Evolutionary conservation across 2,329 filamentous ascomycete genomes (phyloP).

Genomic region (Keithomyces neogunnii): DNA sequence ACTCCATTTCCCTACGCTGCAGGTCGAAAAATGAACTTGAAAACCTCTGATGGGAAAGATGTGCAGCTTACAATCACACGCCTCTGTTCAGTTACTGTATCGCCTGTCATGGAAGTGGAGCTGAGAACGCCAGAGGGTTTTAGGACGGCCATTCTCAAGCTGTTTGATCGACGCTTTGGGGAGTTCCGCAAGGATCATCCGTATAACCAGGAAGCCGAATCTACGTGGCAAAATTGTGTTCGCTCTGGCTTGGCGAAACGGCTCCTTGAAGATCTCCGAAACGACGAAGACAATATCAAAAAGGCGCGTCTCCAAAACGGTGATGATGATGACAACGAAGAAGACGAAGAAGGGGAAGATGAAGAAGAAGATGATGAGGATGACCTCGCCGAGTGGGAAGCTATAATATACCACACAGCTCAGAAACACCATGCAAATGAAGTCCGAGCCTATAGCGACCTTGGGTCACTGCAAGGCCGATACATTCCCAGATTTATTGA

Average conservation of each 20-base stretch:
- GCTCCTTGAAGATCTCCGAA: constrained; percentile 3
- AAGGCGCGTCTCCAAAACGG: constrained; percentile 1
- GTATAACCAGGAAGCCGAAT: constrained; percentile 6
- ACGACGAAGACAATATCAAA: background rate
- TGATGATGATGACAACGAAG: background rate
- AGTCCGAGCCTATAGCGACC: constrained; percentile 6
- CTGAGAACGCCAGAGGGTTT: background rate
- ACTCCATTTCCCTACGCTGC: constrained; percentile 5
- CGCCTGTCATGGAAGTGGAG: constrained; percentile 7
- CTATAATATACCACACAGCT: constrained; percentile 6
- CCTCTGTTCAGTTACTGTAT: constrained; percentile 4
- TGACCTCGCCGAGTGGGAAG: constrained; percentile 5
- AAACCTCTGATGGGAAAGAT: constrained; percentile 1
- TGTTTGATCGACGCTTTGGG: constrained; percentile 8
- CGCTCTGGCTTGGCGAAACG: constrained; percentile 7
- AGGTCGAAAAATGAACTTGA: constrained; percentile 6
- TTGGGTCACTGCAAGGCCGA: constrained; percentile 6
- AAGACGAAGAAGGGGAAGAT: constrained; percentile 1
- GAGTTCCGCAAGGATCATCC: constrained; percentile 2
- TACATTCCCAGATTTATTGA: constrained; percentile 6
- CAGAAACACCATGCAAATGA: constrained; percentile 3
- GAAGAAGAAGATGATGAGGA: constrained; percentile 2
- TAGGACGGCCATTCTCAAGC: constrained; percentile 6
- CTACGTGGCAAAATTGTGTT: constrained; percentile 7
- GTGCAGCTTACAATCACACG: constrained; percentile 6